phyloP scores from a whole-genome alignment of 116 monocot species.

The Iris pallida region DNA sequence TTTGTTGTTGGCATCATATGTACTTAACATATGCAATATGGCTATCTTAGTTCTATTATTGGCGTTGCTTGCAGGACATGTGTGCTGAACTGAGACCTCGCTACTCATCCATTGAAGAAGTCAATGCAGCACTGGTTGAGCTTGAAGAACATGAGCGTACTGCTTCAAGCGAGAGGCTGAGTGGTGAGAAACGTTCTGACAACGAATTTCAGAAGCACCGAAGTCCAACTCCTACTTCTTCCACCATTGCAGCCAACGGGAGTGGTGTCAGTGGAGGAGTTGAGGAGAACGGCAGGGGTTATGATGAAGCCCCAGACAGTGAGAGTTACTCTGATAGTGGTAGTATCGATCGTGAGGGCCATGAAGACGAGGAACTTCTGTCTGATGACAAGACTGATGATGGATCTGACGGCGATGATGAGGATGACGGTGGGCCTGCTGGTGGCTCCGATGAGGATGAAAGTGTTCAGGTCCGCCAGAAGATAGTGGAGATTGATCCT shows the following conservation, averaged over 20 bases:
- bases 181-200: constrained; percentile 53
- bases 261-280: constrained; percentile 27
- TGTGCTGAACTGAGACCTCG: constrained; percentile 83
- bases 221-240: constrained; percentile 1
- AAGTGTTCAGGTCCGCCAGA: constrained; percentile 63
- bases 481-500: constrained; percentile 67
- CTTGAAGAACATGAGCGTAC: constrained; percentile 68
- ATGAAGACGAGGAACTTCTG: constrained; percentile 54
- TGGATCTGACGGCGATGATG: constrained; percentile 60
- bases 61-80: constrained; percentile 57
- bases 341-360: constrained; percentile 60
- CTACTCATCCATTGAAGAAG: constrained; percentile 73
- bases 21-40: no score
- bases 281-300: constrained; percentile 47
- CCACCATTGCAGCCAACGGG: constrained; percentile 31
- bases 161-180: constrained; percentile 35
- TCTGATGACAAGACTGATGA: constrained; percentile 70
- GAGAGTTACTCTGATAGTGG: constrained; percentile 88
- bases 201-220: constrained; percentile 44
- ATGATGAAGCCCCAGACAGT: constrained; percentile 62
- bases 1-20: no score
- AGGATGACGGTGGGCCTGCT: constrained; percentile 50
- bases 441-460: constrained; percentile 83
- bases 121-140: constrained; percentile 61
- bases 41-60: not conserved